A percentile compares a stretch with the other conserved stretches of the same genome.
phyloP scores from a whole-genome alignment of 1,284 basidiomycete species.

The Ustilago crameri region DNA sequence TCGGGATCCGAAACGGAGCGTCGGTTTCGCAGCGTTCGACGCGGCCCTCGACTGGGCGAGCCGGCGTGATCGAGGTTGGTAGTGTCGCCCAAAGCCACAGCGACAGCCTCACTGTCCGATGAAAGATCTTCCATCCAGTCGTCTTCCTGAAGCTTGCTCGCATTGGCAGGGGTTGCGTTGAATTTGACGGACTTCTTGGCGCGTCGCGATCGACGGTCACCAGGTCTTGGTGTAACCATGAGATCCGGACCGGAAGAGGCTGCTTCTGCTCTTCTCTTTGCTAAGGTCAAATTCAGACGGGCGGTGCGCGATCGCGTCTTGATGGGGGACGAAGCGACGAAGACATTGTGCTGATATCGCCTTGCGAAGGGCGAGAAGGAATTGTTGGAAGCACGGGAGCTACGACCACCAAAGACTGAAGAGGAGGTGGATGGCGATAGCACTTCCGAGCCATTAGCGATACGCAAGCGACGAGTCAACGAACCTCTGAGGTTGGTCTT shows the following conservation, averaged over 20 bases:
- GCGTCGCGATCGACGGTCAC: conserved; percentile 20
- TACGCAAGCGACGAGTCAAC: conserved; percentile 18
- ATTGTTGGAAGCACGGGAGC: conserved; percentile 36
- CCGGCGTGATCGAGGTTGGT: background rate
- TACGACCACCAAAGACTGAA: conserved; percentile 39
- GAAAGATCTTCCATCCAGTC: conserved; percentile 45
- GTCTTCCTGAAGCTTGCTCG: conserved; percentile 16
- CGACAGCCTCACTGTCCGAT: conserved; percentile 21
- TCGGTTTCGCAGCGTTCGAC: conserved; percentile 10
- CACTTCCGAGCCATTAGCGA: conserved; percentile 28
- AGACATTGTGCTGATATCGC: conserved; percentile 32
- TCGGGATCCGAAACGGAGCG: conserved; percentile 23
- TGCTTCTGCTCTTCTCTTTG: conserved; percentile 25
- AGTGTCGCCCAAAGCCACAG: conserved; percentile 5
- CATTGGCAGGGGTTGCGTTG: background rate
- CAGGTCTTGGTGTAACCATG: conserved; percentile 37
- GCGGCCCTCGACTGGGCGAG: background rate
- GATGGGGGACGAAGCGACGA: conserved; percentile 53
- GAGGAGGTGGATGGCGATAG: conserved; percentile 41
- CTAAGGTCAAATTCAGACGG: conserved; percentile 16
- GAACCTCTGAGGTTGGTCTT: conserved; percentile 12
- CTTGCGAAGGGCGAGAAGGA: conserved; percentile 32
- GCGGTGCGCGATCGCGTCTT: conserved; percentile 42
- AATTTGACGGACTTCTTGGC: conserved; percentile 32
- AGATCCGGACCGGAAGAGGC: conserved; percentile 15